These are phyloP conservation scores for Lyophyllum decastes DNA, from an alignment of 768 basidiomycete species.

Conservation along the genomic window DNA sequence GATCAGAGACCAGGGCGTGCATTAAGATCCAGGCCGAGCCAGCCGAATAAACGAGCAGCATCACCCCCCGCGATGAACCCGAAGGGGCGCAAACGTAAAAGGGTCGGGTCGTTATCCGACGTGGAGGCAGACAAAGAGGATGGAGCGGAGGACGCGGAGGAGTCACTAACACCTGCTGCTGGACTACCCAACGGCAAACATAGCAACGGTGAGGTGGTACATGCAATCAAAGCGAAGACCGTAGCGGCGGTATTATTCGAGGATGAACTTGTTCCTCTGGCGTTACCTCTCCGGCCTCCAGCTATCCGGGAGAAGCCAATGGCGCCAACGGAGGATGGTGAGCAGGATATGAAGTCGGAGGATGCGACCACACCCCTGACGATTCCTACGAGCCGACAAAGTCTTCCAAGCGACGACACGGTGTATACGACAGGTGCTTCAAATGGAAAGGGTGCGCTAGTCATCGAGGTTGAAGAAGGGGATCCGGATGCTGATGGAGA, in stretches of 20 bases:
- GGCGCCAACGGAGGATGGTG: slow-evolving; percentile 16
- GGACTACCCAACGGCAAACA: slow-evolving; percentile 14
- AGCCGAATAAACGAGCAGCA: slow-evolving; percentile 10
- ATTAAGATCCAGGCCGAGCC: slow-evolving; percentile 11
- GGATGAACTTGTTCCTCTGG: slow-evolving; percentile 4
- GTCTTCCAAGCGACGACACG: slow-evolving; percentile 61
- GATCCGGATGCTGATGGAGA: slow-evolving; percentile 40
- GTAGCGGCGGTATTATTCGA: slow-evolving; percentile 5
- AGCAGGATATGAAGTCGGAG: slow-evolving; percentile 48
- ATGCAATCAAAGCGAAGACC: not conserved
- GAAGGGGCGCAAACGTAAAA: slow-evolving; percentile 43
- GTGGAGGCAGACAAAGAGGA: slow-evolving; percentile 17
- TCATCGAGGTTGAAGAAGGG: slow-evolving; percentile 25
- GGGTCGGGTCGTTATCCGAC: slow-evolving; percentile 41
- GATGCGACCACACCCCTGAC: slow-evolving; percentile 53
- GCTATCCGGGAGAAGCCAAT: slow-evolving; percentile 15
- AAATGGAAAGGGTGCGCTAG: slow-evolving; percentile 7
- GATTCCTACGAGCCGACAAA: slow-evolving; percentile 51
- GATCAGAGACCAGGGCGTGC: slow-evolving; percentile 4
- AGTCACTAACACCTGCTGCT: slow-evolving; percentile 4
- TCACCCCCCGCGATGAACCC: slow-evolving; percentile 5
- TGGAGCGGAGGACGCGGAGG: not conserved
- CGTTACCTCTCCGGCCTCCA: not conserved
- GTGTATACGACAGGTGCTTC: slow-evolving; percentile 35
- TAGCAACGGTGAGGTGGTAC: slow-evolving; percentile 6